These are phyloP conservation scores for Chrysoporthe deuterocubensis DNA, from an alignment of 2,329 filamentous ascomycete species.

Conservation along the genomic window DNA sequence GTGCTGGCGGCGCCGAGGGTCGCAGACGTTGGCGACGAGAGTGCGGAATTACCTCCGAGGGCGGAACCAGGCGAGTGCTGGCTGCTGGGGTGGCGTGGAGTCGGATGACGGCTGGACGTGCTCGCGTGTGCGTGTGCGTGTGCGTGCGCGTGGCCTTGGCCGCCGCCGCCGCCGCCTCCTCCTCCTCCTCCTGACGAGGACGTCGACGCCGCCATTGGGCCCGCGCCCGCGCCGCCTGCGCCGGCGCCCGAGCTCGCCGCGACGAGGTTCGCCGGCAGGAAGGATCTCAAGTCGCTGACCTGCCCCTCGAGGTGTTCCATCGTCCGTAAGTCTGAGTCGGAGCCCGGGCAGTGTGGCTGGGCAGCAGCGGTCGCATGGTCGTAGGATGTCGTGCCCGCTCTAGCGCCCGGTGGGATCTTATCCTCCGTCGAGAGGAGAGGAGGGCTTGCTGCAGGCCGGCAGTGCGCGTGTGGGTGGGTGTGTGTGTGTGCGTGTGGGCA, in stretches of 20 bases:
- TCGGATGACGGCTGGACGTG: conserved; percentile 8
- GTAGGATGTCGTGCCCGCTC: neutral
- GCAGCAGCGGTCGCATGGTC: conserved; percentile 6
- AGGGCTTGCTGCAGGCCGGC: neutral
- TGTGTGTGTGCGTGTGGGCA: no score
- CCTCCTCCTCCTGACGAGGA: neutral
- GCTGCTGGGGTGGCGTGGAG: conserved; percentile 35
- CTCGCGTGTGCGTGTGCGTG: conserved; percentile 13
- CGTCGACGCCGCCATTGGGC: neutral
- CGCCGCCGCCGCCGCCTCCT: neutral
- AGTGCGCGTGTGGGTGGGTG: no score
- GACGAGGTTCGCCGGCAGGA: conserved; percentile 44
- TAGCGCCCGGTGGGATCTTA: neutral
- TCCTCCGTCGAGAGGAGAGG: neutral
- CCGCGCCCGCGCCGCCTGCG: conserved; percentile 8
- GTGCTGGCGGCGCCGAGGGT: conserved; percentile 31
- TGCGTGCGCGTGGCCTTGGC: conserved; percentile 26
- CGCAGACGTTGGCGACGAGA: conserved; percentile 32
- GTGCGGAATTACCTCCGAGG: conserved; percentile 56
- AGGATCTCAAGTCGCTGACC: conserved; percentile 56
- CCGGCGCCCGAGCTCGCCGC: conserved; percentile 29
- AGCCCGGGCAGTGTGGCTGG: conserved; percentile 2
- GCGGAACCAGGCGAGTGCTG: conserved; percentile 38
- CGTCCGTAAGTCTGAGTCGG: conserved; percentile 8
- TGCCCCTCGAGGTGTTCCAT: conserved; percentile 62